phyloP scores from a whole-genome alignment of 192 early-diverging fungal genomes.

The Coemansia biformis region DNA sequence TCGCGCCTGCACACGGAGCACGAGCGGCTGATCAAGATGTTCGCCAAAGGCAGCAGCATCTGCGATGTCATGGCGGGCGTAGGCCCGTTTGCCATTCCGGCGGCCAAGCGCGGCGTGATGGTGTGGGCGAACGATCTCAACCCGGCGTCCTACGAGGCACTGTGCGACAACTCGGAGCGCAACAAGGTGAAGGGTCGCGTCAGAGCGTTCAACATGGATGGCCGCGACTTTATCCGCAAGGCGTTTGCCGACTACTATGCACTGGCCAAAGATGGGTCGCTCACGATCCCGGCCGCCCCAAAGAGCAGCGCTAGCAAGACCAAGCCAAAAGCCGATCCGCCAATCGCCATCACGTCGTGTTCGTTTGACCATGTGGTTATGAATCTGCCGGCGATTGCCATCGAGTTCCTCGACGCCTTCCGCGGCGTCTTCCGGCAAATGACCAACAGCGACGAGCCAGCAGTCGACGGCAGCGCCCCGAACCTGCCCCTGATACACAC shows the following conservation, averaged over 20 bases:
- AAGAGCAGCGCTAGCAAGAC: constrained; percentile 11
- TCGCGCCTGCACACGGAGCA: constrained; percentile 94
- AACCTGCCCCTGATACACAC: constrained; percentile 85
- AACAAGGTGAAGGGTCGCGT: constrained; percentile 82
- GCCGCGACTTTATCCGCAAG: constrained; percentile 79
- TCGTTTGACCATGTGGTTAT: constrained; percentile 96
- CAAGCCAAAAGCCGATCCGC: constrained; percentile 4
- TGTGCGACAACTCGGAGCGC: constrained; percentile 71
- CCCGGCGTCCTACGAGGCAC: constrained; percentile 75
- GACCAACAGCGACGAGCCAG: constrained; percentile 42
- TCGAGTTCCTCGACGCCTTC: constrained; percentile 96
- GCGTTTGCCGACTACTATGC: constrained; percentile 62
- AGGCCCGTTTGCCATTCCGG: constrained; percentile 93
- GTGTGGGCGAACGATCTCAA: constrained; percentile 99
- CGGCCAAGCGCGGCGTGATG: constrained; percentile 70
- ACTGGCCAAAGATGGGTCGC: constrained; percentile 1
- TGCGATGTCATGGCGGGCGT: constrained; percentile 99
- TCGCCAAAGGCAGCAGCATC: constrained; percentile 63
- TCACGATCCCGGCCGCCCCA: constrained; percentile 12
- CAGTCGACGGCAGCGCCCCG: constrained; percentile 11
- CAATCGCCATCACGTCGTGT: constrained; percentile 19
- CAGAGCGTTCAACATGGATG: constrained; percentile 81
- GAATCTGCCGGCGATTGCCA: constrained; percentile 95
- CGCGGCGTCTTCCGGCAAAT: constrained; percentile 61
- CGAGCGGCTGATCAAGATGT: constrained; percentile 77